Percentiles rank a stretch among this genome's conserved stretches.
phyloP scores from a whole-genome alignment of 768 basidiomycete genomes.

The Tricholoma hemisulphureum region DNA sequence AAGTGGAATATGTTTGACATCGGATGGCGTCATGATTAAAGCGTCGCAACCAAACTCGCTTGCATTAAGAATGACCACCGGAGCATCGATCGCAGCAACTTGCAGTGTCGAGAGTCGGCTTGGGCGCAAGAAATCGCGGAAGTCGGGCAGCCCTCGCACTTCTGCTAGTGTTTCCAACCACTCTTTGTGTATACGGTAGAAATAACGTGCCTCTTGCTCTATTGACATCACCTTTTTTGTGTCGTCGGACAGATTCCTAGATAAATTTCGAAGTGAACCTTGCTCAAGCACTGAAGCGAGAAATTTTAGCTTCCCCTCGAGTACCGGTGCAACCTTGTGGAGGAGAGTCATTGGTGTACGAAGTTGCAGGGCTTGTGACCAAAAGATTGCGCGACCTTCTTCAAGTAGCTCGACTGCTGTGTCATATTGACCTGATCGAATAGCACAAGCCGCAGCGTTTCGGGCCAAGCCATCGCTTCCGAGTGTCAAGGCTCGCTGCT shows the following conservation, averaged over 20 bases:
- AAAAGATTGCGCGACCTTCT: not conserved
- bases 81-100: not conserved
- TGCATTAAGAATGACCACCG: slow-evolving; percentile 1
- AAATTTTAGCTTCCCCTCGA: not conserved
- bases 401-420: not conserved
- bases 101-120: not conserved
- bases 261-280: not conserved
- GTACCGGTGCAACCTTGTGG: not conserved
- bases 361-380: not conserved
- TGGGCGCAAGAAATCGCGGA: not conserved
- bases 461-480: not conserved
- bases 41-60: not conserved
- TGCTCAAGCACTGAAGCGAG: not conserved
- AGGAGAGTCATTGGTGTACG: not conserved
- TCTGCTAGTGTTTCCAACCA: not conserved
- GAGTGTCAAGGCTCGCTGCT: not conserved
- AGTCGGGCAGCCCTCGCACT: not conserved
- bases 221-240: not conserved
- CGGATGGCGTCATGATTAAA: not conserved
- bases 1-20: not conserved
- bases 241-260: not conserved
- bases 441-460: not conserved
- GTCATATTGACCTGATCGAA: not conserved
- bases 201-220: not conserved
- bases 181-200: not conserved